Conservation (phyloP, 2,329 filamentous ascomycete genomes). For the Sordariomycetes sp. region DNA sequence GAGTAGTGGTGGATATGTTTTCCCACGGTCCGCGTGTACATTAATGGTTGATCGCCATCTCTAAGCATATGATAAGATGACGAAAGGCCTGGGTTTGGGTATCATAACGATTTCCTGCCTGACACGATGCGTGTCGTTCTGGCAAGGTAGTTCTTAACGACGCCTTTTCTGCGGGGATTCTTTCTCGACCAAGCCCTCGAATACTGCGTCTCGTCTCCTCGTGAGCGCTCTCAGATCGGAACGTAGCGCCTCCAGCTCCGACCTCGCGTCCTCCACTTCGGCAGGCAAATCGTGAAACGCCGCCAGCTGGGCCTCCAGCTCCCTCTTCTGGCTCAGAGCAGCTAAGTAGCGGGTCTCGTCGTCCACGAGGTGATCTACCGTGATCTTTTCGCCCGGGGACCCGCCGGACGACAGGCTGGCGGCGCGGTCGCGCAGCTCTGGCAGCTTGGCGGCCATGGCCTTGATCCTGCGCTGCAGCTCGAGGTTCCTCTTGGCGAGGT, state of each 20-base stretch:
- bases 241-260: slow-evolving; percentile 59
- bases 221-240: slow-evolving; percentile 51
- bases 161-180: slow-evolving; percentile 19
- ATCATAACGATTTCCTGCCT: background rate
- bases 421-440: slow-evolving; percentile 32
- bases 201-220: slow-evolving; percentile 57
- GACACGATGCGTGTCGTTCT: background rate
- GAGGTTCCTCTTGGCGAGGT: slow-evolving; percentile 59
- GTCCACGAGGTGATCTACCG: slow-evolving; percentile 44
- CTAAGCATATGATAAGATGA: background rate
- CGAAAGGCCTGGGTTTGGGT: background rate
- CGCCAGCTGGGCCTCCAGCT: slow-evolving; percentile 50
- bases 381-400: slow-evolving; percentile 25
- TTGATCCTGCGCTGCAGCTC: slow-evolving; percentile 65
- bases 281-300: slow-evolving; percentile 64
- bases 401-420: slow-evolving; percentile 23
- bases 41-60: background rate
- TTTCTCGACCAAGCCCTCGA: slow-evolving; percentile 60
- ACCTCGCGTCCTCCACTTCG: slow-evolving; percentile 56
- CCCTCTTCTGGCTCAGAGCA: slow-evolving; percentile 46
- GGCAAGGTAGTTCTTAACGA: background rate
- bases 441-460: slow-evolving; percentile 9
- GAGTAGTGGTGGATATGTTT: background rate
- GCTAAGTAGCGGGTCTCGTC: slow-evolving; percentile 49
- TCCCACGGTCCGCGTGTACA: background rate